These are phyloP conservation scores for Exophiala sp. DNA, from an alignment of 2,329 filamentous ascomycete species.

Conservation along the genomic window DNA sequence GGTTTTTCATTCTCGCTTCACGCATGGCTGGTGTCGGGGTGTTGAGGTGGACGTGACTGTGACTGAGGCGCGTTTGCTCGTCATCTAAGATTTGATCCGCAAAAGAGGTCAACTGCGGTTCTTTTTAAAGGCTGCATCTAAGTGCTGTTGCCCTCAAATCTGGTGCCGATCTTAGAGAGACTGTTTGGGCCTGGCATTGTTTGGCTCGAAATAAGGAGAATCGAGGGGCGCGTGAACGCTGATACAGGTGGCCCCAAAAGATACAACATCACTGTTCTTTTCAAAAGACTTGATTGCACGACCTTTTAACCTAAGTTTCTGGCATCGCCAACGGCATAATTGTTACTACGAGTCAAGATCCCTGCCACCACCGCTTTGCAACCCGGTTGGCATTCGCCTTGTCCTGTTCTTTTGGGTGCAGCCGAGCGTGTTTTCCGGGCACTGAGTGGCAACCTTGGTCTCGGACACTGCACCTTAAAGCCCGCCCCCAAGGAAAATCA, in stretches of 20 bases:
- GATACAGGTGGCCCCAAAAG: conserved; percentile 1
- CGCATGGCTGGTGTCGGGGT: conserved; percentile 27
- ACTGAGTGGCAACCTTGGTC: conserved; percentile 24
- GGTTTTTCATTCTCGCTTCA: conserved; percentile 23
- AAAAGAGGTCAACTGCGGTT: conserved; percentile 14
- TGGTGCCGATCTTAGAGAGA: conserved; percentile 18
- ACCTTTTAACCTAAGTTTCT: not conserved
- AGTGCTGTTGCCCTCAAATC: conserved; percentile 18
- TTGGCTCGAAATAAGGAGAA: conserved; percentile 1
- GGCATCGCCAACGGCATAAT: not conserved
- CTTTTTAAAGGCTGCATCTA: conserved; percentile 11
- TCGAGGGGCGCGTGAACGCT: not conserved
- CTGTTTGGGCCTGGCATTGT: conserved; percentile 1
- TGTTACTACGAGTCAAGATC: conserved; percentile 3
- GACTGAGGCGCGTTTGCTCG: conserved; percentile 25
- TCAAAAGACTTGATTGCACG: not conserved
- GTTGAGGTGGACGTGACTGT: conserved; percentile 27
- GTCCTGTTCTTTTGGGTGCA: conserved; percentile 14
- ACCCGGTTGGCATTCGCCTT: conserved; percentile 6
- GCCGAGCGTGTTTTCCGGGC: conserved; percentile 21
- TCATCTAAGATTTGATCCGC: conserved; percentile 23
- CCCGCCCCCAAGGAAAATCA: not conserved
- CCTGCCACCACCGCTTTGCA: conserved; percentile 1
- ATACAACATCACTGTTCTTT: not conserved
- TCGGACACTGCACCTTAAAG: conserved; percentile 10